Percentiles rank a stretch among this genome's conserved stretches.
Evolutionary conservation across 108 stramenopile genomes (phyloP).

Genomic region (Schizochytrium sp.): DNA sequence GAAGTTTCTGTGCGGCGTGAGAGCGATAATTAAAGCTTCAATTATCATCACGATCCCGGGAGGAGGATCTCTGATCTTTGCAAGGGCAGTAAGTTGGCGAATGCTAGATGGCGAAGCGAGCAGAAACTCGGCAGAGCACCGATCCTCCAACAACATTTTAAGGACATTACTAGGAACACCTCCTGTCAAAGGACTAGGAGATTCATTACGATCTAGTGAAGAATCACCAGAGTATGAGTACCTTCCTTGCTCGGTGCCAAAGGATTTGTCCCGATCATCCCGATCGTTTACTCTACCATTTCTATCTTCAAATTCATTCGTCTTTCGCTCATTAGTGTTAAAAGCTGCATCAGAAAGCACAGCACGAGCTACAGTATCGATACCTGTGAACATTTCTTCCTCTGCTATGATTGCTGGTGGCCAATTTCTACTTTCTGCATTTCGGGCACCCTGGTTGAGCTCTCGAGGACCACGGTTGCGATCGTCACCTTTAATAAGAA

Average conservation of each 20-base stretch:
- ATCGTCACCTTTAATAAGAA: slow-evolving; percentile 25
- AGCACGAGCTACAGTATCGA: neutral
- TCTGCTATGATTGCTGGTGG: slow-evolving; percentile 31
- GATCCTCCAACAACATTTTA: slow-evolving; percentile 24
- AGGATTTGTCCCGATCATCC: no score
- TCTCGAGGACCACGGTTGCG: slow-evolving; percentile 16
- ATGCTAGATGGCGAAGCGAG: slow-evolving; percentile 24
- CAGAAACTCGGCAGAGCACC: slow-evolving; percentile 30
- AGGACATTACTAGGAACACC: neutral
- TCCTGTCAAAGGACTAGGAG: neutral
- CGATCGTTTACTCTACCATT: no score
- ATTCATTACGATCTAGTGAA: no score
- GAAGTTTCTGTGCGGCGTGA: slow-evolving; percentile 24
- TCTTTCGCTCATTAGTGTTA: no score
- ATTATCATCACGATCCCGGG: slow-evolving; percentile 21
- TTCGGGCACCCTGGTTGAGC: slow-evolving; percentile 1
- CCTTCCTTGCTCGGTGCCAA: no score
- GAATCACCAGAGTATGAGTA: no score
- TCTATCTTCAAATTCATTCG: no score
- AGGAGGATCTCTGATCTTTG: neutral
- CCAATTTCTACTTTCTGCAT: slow-evolving; percentile 40
- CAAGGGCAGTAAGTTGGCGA: slow-evolving; percentile 4
- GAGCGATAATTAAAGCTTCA: slow-evolving; percentile 37
- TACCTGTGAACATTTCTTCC: slow-evolving; percentile 32
- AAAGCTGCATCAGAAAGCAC: neutral